Base-by-base conservation (phyloP, 108 stramenopile species). In the Nitzschia inconspicua region DNA sequence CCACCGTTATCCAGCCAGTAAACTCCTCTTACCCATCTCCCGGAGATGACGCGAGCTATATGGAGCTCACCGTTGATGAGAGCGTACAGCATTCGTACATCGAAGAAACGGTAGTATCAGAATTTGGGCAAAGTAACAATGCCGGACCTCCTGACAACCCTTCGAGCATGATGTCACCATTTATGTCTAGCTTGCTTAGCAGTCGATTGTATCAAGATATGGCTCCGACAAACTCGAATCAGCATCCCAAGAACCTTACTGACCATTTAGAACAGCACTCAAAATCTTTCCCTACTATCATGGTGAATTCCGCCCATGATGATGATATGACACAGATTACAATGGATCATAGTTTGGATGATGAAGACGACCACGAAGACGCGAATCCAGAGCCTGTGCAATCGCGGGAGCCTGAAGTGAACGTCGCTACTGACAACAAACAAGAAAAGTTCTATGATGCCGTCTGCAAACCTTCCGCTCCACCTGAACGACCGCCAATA, bases 251-350 rank as follows among this genome's bases (percentile, higher is more conserved):
- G 20, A 32, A 20, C 9, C 27, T 7, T 0, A 19, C 18, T 13
- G 53, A 54, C 6, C 13, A 28, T 28, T 35, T 18, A 18, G 53
- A 54, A 2, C 20, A 16, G 23, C 7, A 37, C 53, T 30, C 46
- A 34, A 60, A 31, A 19, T 29, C 19, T 9, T 35, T 31, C 11
- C 60, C 60, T 46, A 62, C 68, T n/a, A 54, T 54, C 16, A 54
- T 35, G 20, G 60, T 56, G 0, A 37, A 44, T 35, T 35, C 39
- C 14, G 5, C 19, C 6, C 29, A 22, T 14, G 68, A 70, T 37
- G 67, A 68, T 44, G 68, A 70, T 2, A 70, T 70, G 68, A 70
- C 68, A 14, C 60, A 62, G 54, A 47, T 70, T 20, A 70, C 68
- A 13, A 60, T 70, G 42, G 68, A 60, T 47, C 62, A 63, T 14